phyloP scores from a whole-genome alignment of 257 asterid species.

The Scutellaria galericulata region DNA sequence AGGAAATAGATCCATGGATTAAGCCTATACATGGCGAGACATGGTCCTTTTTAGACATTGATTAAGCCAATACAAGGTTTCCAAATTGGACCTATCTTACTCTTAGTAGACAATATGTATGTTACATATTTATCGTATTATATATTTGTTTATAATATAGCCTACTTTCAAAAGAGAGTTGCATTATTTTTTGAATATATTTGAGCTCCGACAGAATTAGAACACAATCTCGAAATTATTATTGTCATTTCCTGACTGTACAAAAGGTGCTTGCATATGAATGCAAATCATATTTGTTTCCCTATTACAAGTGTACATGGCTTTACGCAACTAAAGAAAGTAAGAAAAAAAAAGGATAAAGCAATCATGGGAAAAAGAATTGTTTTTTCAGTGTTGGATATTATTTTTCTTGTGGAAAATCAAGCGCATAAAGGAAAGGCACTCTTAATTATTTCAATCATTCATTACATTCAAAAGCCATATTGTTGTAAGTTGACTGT shows the following conservation, averaged over 20 bases:
- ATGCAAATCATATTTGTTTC: constrained; percentile 25
- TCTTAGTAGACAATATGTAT: constrained; percentile 26
- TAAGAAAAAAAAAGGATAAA: background rate
- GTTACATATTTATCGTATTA: background rate
- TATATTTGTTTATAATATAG: background rate
- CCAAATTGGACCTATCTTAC: constrained; percentile 36
- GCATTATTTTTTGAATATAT: background rate
- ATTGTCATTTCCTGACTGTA: background rate
- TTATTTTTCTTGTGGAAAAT: constrained; percentile 37
- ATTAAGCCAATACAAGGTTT: constrained; percentile 44
- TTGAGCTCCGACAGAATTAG: constrained; percentile 5
- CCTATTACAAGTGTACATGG: constrained; percentile 16
- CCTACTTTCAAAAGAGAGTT: background rate
- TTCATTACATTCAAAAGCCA: constrained; percentile 40
- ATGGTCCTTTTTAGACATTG: constrained; percentile 43
- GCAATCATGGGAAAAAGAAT: constrained; percentile 31
- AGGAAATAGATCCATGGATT: constrained; percentile 20
- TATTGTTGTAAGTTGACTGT: constrained; percentile 41
- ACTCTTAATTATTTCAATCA: constrained; percentile 41
- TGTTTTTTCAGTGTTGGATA: constrained; percentile 23
- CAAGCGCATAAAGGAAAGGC: constrained; percentile 35
- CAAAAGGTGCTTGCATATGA: constrained; percentile 30
- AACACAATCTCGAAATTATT: constrained; percentile 10
- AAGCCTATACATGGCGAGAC: constrained; percentile 44
- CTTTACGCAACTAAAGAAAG: constrained; percentile 39